A percentile compares a stretch with the other conserved stretches of the same genome.
These are phyloP conservation scores for Teunomyces funiuensis DNA, from an alignment of 805 yeast genomes.

Conservation along the genomic window DNA sequence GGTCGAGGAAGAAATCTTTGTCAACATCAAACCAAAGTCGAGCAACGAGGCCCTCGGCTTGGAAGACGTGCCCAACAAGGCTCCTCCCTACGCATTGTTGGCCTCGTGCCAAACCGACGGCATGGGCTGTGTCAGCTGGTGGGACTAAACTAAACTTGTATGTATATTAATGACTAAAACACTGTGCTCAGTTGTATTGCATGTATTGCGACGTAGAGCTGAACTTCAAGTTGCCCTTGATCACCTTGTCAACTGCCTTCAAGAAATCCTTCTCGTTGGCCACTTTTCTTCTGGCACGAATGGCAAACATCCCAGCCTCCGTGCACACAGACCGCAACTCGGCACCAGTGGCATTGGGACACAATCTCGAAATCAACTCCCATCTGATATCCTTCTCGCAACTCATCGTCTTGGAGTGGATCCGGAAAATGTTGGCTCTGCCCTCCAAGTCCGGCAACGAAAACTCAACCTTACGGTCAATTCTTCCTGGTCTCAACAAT, in stretches of 20 bases:
- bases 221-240: conserved; percentile 97
- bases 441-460: conserved; percentile 96
- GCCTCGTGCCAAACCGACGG: conserved; percentile 96
- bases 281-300: conserved; percentile 95
- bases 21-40: conserved; percentile 76
- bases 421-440: conserved; percentile 94
- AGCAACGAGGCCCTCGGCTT: conserved; percentile 51
- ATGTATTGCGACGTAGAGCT: conserved; percentile 95
- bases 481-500: conserved; percentile 95
- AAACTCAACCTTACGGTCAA: conserved; percentile 97
- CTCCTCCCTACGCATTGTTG: conserved; percentile 79
- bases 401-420: conserved; percentile 96
- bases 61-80: conserved; percentile 40
- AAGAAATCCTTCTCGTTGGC: conserved; percentile 97
- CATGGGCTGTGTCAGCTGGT: conserved; percentile 95
- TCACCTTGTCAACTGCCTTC: conserved; percentile 97
- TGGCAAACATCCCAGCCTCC: conserved; percentile 99
- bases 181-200: conserved; percentile 79
- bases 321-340: conserved; percentile 98
- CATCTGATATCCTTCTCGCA: conserved; percentile 97
- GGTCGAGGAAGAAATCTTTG: conserved; percentile 84
- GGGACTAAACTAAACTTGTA: conserved; percentile 53
- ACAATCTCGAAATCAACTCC: conserved; percentile 95
- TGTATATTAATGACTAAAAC: conserved; percentile 3
- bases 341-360: conserved; percentile 99